Conservation (phyloP, 2,329 filamentous ascomycete species). For the Monosporascus sp. region DNA sequence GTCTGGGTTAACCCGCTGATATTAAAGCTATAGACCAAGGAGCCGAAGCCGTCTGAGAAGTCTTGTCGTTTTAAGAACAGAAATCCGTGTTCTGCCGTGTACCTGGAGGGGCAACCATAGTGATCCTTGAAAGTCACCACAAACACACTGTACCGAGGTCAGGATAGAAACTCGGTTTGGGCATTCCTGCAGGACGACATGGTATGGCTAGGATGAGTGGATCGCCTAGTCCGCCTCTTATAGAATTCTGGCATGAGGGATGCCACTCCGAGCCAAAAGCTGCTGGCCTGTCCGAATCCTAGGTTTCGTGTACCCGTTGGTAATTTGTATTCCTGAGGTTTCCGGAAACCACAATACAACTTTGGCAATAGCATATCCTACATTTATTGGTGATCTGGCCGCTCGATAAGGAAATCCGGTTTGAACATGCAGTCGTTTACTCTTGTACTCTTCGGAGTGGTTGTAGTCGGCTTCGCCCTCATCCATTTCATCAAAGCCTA, state of each 20-base stretch:
- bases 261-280: neutral
- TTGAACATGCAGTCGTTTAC: slow-evolving; percentile 23
- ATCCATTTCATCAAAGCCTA: slow-evolving; percentile 23
- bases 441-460: slow-evolving; percentile 12
- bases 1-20: too few species aligned
- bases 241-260: neutral
- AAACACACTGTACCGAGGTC: too few species aligned
- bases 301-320: neutral
- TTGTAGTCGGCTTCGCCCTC: slow-evolving; percentile 14
- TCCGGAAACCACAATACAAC: neutral
- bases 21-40: too few species aligned
- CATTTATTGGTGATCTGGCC: neutral
- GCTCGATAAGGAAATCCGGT: neutral
- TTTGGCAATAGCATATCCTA: neutral
- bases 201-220: neutral
- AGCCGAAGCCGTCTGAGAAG: too few species aligned
- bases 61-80: too few species aligned
- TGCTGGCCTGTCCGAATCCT: neutral
- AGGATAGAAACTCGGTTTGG: too few species aligned
- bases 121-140: too few species aligned
- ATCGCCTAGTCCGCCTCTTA: neutral
- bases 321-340: neutral
- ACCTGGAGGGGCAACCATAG: too few species aligned
- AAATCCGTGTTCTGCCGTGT: too few species aligned
- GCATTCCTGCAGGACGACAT: neutral